Conservation (phyloP, 495 filamentous ascomycete genomes). For the Talaromyces ruber region DNA sequence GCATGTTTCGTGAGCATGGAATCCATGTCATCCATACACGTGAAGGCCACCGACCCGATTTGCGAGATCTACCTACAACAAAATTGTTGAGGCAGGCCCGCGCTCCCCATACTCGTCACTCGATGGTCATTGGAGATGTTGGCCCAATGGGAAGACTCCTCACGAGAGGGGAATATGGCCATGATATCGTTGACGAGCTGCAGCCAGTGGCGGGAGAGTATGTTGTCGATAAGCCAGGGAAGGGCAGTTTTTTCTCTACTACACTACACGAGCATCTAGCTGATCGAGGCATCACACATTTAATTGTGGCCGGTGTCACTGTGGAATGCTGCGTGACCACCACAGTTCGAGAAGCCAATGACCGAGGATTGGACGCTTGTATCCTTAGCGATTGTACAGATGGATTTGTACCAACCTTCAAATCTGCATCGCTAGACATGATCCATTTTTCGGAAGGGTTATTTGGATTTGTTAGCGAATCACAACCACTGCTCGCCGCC, state of each 20-base stretch:
- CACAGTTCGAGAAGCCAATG: constrained; percentile 49
- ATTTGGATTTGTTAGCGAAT: constrained; percentile 40
- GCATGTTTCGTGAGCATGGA: constrained; percentile 34
- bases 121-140: constrained; percentile 38
- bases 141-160: constrained; percentile 44
- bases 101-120: constrained; percentile 30
- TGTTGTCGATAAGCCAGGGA: constrained; percentile 47
- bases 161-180: constrained; percentile 42
- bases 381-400: constrained; percentile 35
- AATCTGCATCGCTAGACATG: constrained; percentile 30
- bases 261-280: constrained; percentile 36
- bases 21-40: constrained; percentile 48
- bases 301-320: constrained; percentile 47
- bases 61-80: constrained; percentile 42
- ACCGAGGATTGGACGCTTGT: constrained; percentile 54
- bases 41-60: constrained; percentile 34
- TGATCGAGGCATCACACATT: constrained; percentile 42
- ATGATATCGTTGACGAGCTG: constrained; percentile 40
- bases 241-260: constrained; percentile 43
- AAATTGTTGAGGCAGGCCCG: constrained; percentile 38
- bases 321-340: constrained; percentile 51
- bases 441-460: constrained; percentile 37
- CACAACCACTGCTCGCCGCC: constrained; percentile 21
- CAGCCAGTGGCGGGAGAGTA: constrained; percentile 31
- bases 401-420: constrained; percentile 35